Base-by-base conservation (phyloP, 169 alveolate species). In the Eimeria maxima region DNA sequence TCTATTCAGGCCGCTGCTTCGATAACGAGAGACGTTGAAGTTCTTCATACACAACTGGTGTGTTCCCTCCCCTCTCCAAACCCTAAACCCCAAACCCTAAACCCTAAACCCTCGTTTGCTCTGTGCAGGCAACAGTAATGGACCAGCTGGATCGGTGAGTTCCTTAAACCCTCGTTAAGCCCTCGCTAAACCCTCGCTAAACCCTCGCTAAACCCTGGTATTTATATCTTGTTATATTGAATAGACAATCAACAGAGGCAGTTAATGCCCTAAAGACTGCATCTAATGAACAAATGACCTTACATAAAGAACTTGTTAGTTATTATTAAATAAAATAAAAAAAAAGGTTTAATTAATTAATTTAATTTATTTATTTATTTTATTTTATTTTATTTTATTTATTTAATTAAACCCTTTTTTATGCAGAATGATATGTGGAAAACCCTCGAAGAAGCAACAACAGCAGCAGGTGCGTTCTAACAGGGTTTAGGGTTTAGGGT, bases 121-220 rank as follows among this genome's bases (percentile, higher is more conserved):
- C 24, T 78, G 29, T 4, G 53, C 88, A 78, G 88, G 22, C 20
- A 14, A 78, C 38, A 11, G 33, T 10, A 20, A 22, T 45, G n/a
- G 88, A 78, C 10, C 67, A 78, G 24, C 65, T 78, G 88, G 88
- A 78, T 38, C 5, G 29, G 88, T 78, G 88, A n/a, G 86, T n/a
- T n/a, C 33, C 11, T 69, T 69, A 33, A 69, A 18, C 24, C 87
- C 33, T 18, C 7, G 45, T 42, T 42, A n/a, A n/a, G n/a, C n/a
- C n/a, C n/a, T n/a, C n/a, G 57, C 18, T 50, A 7, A 7, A 50
- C 57, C 11, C 11, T 50, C 11, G 57, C 86, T n/a, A 74, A 27
- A 74, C 86, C 55, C 57, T 74, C 86, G 57, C 45, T 74, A 74
- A 74, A 74, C 55, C 55, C 57, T 45, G 22, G 6, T 53, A 13